Evolutionary conservation across 2,329 filamentous ascomycete species (phyloP), one percentile per base, ranked within the genome.

Genomic region (Ramichloridium luteum): DNA sequence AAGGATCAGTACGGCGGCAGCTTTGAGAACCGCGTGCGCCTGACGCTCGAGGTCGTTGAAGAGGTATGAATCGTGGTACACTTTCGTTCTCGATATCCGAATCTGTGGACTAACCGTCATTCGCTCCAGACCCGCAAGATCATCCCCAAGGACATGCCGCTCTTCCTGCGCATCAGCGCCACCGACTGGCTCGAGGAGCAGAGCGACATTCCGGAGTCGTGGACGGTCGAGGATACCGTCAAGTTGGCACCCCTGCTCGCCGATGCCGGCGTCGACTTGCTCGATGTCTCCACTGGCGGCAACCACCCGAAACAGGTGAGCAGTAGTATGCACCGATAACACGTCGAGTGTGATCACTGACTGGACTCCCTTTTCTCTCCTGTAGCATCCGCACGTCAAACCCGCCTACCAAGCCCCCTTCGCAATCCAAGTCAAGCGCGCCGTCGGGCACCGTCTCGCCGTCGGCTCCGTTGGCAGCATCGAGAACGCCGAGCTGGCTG

Each of bases 261-360:
- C 0, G 70, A 68, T 0, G 63, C 68, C 9, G 86, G 86, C 16
- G 69, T 93, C 26, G 86, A 94, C 53, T 62, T 93, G 11, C 66
- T 93, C 16, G 86, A 94, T 53, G 73, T 93, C 35, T 84, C 77
- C 45, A 77, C 75, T 1, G 83, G 76, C 18, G 86, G 81, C 23
- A 80, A 81, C 51, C 70, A 74, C 51, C 56, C 63, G 16, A 53
- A 57, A 27, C 54, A 39, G 28, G 20, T 23, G n/a, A 8, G 20
- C n/a, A n/a, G n/a, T n/a, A n/a, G n/a, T n/a, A n/a, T n/a, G n/a
- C n/a, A n/a, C n/a, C n/a, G n/a, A n/a, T n/a, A n/a, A n/a, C n/a
- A n/a, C n/a, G n/a, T n/a, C n/a, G n/a, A n/a, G n/a, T n/a, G n/a
- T n/a, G n/a, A n/a, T n/a, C n/a, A n/a, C n/a, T n/a, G n/a, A n/a